Evolutionary conservation across 208 protist genomes (phyloP).

Genomic region (Ichthyophonus hoferi): DNA sequence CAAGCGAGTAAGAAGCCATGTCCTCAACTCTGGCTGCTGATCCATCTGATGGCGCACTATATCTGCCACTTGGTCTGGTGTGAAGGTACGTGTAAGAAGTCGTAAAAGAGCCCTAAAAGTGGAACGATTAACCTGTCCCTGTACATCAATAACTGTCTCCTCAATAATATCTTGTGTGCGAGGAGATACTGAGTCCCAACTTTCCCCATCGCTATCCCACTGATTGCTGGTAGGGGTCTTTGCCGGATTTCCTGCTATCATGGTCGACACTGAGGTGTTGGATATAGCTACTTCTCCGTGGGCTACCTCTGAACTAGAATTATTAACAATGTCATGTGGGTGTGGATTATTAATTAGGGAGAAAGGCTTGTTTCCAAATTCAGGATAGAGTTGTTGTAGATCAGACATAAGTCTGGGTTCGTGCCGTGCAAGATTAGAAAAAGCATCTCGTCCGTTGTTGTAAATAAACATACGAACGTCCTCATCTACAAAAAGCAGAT

Average conservation of each 20-base stretch:
- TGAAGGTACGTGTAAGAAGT: not conserved
- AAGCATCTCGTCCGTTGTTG: not conserved
- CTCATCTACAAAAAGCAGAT: not conserved
- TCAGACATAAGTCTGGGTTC: not conserved
- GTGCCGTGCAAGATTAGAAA: not conserved
- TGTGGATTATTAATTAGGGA: not conserved
- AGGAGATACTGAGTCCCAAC: not conserved
- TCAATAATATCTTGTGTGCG: not conserved
- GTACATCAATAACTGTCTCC: not conserved
- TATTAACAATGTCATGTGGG: not conserved
- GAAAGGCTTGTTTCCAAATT: not conserved
- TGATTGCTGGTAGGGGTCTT: not conserved
- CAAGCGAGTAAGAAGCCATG: not conserved
- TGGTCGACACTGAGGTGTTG: not conserved
- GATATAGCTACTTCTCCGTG: not conserved
- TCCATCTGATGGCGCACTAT: not conserved
- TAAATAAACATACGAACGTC: not conserved
- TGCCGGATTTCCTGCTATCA: not conserved
- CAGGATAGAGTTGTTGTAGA: not conserved
- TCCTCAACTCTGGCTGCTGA: not conserved
- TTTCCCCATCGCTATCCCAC: not conserved
- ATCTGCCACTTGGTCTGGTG: not conserved
- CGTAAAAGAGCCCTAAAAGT: not conserved
- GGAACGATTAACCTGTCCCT: not conserved
- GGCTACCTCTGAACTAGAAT: no score